A percentile compares a stretch with the other conserved stretches of the same genome.
Evolutionary conservation across 78 protist species (phyloP).

Genomic region (slime mould (Dictyostelium discoideum)): dicty_2.7 NC_007088.5:6997001-6997500

Average conservation of each 20-base stretch:
- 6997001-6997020: slow-evolving; percentile 56
- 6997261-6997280: slow-evolving; percentile 95
- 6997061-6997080: slow-evolving; percentile 67
- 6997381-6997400: too few species aligned
- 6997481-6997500: slow-evolving; percentile 87
- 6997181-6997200: slow-evolving; percentile 87
- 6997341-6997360: too few species aligned
- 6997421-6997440: slow-evolving; percentile 95
- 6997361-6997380: not conserved
- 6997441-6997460: slow-evolving; percentile 83
- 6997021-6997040: slow-evolving; percentile 67
- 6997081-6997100: slow-evolving; percentile 74
- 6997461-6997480: slow-evolving; percentile 75
- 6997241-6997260: slow-evolving; percentile 93
- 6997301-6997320: slow-evolving; percentile 88
- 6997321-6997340: not conserved
- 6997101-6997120: slow-evolving; percentile 74
- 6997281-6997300: slow-evolving; percentile 92
- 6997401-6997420: slow-evolving; percentile 72
- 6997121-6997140: slow-evolving; percentile 75
- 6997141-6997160: slow-evolving; percentile 68
- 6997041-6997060: slow-evolving; percentile 73
- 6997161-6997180: slow-evolving; percentile 83
- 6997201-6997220: slow-evolving; percentile 92
- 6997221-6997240: slow-evolving; percentile 95